These are phyloP conservation scores for Saksenaea vasiformis DNA, from an alignment of 371 early-diverging fungal species.

Conservation along the genomic window DNA sequence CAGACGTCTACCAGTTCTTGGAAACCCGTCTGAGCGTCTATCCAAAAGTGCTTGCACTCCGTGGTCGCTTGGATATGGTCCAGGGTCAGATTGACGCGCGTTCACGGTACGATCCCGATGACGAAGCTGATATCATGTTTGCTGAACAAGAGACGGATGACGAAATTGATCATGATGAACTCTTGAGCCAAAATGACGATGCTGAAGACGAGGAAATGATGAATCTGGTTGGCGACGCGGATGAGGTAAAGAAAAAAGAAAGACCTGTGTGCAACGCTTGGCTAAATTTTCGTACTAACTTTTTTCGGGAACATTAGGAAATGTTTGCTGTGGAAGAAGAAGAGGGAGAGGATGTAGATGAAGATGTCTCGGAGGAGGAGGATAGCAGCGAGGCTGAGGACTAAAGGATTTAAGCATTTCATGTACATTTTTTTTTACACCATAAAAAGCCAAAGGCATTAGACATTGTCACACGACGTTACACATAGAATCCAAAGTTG, in stretches of 20 bases:
- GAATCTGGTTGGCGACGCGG: background rate
- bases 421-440: background rate
- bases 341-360: conserved; percentile 23
- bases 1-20: conserved; percentile 62
- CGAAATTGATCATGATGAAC: conserved; percentile 20
- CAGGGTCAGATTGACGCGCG: conserved; percentile 65
- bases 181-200: conserved; percentile 4
- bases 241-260: conserved; percentile 8
- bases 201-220: conserved; percentile 24
- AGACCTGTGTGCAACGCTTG: background rate
- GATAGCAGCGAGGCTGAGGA: conserved; percentile 24
- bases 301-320: background rate
- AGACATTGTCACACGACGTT: background rate
- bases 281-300: background rate
- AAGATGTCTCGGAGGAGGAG: conserved; percentile 17
- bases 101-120: conserved; percentile 36
- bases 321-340: conserved; percentile 33
- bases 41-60: conserved; percentile 60
- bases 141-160: conserved; percentile 44
- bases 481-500: too few species aligned
- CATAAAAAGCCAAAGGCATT: conserved; percentile 3
- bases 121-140: conserved; percentile 32
- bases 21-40: conserved; percentile 57
- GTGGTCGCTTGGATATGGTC: conserved; percentile 73
- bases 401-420: conserved; percentile 8